Evolutionary conservation across 2,329 filamentous ascomycete genomes (phyloP).

Genomic region (Coleophoma cylindrospora): DNA sequence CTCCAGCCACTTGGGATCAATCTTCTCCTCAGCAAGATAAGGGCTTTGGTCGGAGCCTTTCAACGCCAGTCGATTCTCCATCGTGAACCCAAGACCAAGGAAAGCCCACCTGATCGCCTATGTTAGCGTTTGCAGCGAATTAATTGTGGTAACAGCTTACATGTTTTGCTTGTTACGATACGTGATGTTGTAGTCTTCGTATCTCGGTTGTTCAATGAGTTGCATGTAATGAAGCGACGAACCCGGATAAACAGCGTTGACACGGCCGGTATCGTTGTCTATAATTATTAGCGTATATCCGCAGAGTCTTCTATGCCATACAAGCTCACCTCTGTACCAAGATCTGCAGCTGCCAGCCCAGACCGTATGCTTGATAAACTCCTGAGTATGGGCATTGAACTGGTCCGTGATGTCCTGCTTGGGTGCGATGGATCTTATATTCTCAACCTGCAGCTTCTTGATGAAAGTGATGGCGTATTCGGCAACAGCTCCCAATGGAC

Average conservation of each 20-base stretch:
- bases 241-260: conserved; percentile 44
- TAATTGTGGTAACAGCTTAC: conserved; percentile 1
- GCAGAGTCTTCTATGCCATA: background rate
- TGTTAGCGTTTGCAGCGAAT: no score
- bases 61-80: conserved; percentile 18
- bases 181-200: conserved; percentile 38
- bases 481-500: conserved; percentile 9
- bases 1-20: conserved; percentile 29
- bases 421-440: conserved; percentile 40
- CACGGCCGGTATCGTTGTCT: conserved; percentile 39
- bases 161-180: conserved; percentile 24
- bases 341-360: conserved; percentile 36
- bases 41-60: conserved; percentile 21
- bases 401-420: conserved; percentile 41
- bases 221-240: conserved; percentile 43
- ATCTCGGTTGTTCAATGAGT: conserved; percentile 32
- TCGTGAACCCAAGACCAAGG: conserved; percentile 26
- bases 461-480: conserved; percentile 20
- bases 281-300: background rate
- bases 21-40: conserved; percentile 25
- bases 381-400: conserved; percentile 42
- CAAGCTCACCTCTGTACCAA: conserved; percentile 18
- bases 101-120: conserved; percentile 21
- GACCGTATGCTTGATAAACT: conserved; percentile 47
- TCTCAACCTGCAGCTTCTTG: conserved; percentile 36